Evolutionary conservation across 768 basidiomycete genomes (phyloP).

Genomic region (Cystobasidium tubakii): DNA sequence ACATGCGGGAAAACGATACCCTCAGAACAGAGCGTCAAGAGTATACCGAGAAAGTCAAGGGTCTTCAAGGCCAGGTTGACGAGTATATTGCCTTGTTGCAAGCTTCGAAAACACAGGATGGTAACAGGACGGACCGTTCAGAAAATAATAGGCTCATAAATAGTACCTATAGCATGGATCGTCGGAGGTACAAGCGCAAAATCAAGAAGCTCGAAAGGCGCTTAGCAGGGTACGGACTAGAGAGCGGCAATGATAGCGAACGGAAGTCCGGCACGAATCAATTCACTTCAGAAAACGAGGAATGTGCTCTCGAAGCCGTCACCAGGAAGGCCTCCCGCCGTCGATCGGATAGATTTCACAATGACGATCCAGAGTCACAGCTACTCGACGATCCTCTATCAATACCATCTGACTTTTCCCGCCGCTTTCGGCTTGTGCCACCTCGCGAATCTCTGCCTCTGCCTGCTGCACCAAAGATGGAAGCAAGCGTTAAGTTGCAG

Average conservation of each 20-base stretch:
- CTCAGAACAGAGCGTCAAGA: background rate
- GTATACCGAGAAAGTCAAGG: background rate
- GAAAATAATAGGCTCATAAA: background rate
- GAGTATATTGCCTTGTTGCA: background rate
- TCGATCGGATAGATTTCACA: background rate
- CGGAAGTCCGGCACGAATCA: background rate
- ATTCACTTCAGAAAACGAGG: background rate
- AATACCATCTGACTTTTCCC: background rate
- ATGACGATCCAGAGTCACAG: background rate
- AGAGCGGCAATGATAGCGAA: background rate
- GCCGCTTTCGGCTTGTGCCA: background rate
- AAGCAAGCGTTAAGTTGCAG: background rate
- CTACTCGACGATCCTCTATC: background rate
- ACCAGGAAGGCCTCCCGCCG: background rate
- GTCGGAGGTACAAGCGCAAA: slow-evolving; percentile 1
- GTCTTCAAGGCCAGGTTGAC: background rate
- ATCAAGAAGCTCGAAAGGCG: background rate
- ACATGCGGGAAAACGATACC: background rate
- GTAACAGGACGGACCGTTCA: background rate
- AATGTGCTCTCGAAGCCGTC: background rate
- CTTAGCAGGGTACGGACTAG: background rate
- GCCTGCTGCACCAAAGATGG: background rate
- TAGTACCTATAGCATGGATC: slow-evolving; percentile 3
- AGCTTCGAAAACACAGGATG: background rate
- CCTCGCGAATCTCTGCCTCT: background rate